phyloP scores from a whole-genome alignment of 768 basidiomycete species.

The Trametes elegans region DNA sequence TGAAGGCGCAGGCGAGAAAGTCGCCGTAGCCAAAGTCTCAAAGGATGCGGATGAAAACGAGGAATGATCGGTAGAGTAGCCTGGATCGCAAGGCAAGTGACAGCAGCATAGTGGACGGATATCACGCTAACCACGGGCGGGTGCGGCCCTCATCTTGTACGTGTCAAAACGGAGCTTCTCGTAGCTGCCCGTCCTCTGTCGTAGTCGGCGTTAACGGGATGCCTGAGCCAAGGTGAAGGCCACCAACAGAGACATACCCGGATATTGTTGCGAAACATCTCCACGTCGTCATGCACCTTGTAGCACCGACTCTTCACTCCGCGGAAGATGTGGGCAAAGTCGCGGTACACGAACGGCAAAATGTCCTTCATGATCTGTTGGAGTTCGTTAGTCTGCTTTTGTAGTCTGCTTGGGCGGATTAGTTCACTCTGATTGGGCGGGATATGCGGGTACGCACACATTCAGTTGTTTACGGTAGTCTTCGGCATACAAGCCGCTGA shows the following conservation, averaged over 20 bases:
- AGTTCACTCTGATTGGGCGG: neutral
- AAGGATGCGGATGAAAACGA: too few relatives aligned
- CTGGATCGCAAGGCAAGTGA: too few relatives aligned
- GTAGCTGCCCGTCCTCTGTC: neutral
- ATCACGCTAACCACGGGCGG: too few relatives aligned
- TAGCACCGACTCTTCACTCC: neutral
- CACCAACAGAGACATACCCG: neutral
- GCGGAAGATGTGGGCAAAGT: neutral
- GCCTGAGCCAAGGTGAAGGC: neutral
- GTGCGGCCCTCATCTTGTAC: neutral
- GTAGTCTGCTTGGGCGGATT: neutral
- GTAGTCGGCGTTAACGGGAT: too few relatives aligned
- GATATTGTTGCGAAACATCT: neutral
- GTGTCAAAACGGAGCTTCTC: neutral
- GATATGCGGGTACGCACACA: neutral
- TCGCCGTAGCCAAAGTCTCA: too few relatives aligned
- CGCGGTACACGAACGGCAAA: neutral
- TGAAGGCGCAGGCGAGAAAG: too few relatives aligned
- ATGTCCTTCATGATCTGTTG: neutral
- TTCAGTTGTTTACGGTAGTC: neutral
- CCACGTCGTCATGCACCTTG: slow-evolving; percentile 2
- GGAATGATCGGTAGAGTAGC: too few relatives aligned
- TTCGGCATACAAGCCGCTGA: neutral
- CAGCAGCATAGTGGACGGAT: too few relatives aligned
- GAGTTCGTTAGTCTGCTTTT: neutral